Evolutionary conservation across 2,329 filamentous ascomycete genomes (phyloP).

Genomic region (Trichoderma sp.): DNA sequence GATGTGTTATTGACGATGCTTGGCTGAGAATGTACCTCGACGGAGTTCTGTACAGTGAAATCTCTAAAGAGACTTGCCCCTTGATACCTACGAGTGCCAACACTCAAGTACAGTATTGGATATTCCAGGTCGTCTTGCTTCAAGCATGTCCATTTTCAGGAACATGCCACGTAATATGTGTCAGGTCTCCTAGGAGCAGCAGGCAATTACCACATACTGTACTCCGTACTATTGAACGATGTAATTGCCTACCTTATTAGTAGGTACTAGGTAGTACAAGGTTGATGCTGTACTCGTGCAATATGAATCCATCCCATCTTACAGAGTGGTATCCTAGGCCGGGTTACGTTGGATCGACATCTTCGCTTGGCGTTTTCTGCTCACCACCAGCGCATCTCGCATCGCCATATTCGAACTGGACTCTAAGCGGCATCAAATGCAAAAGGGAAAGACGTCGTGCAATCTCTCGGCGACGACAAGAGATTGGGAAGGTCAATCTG

Average conservation of each 20-base stretch:
- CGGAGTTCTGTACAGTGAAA: not conserved
- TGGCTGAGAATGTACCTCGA: not conserved
- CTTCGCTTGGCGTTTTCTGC: not conserved
- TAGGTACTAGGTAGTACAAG: too few species aligned
- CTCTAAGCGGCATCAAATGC: not conserved
- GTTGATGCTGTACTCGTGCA: too few species aligned
- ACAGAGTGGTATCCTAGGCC: too few species aligned
- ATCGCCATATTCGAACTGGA: not conserved
- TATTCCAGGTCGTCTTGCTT: not conserved
- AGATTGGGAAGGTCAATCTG: constrained; percentile 12
- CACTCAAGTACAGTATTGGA: not conserved
- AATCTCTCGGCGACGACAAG: not conserved
- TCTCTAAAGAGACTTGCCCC: too few species aligned
- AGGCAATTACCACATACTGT: not conserved
- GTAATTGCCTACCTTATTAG: too few species aligned
- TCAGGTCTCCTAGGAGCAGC: not conserved
- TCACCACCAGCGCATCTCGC: not conserved
- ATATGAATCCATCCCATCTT: too few species aligned
- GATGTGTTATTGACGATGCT: not conserved
- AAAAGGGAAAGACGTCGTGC: not conserved
- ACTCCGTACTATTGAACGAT: not conserved
- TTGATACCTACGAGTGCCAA: not conserved
- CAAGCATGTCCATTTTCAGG: not conserved
- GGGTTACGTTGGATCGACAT: not conserved
- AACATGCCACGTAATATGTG: constrained; percentile 11